Base-by-base conservation (phyloP, 2,329 filamentous ascomycete genomes). In the Biscogniauxia sp. region DNA sequence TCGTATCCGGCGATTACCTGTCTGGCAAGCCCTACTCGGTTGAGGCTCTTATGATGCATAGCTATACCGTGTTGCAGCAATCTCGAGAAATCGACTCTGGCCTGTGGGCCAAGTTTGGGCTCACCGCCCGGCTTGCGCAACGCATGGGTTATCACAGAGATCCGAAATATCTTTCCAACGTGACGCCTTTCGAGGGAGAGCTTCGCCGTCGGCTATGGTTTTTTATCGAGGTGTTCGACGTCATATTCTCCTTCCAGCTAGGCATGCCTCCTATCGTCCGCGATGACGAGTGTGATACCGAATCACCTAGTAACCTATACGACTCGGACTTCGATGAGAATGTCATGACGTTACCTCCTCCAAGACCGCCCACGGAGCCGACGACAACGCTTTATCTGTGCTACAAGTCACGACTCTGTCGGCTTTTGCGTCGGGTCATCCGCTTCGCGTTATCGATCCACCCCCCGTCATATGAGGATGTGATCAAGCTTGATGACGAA, bases 291-390 rank as follows among this genome's bases (percentile, higher is more conserved):
- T 80, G 76, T 65, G 81, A 83, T 65, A 79, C 78, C 1, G 75
- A 73, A 9, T 73, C 77, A 19, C 81, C 81, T 8, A 71, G 75
- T 7, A 83, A 82, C 65, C 70, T 83, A 7, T 74, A 71, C 55
- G 82, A 85, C 62, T 75, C 79, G 13, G 82, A 84, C 66, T 83
- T 85, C 64, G 80, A 82, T 64, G 80, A 83, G 66, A 71, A 75
- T 20, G 74, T 75, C 17, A 69, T 70, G 11, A 72, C 76, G 4
- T 72, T 82, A 55, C 80, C 81, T 1, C 72, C 74, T 0, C 74
- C 78, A 2, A 74, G 80, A 1, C 75, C 78, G 2, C 68, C 74
- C 20, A 76, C 76, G 0, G 79, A 82, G 51, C 73, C 78, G 17
- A 80, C 78, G 1, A 76, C 78, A 6, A 73, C 77, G 45, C 70